phyloP scores from a whole-genome alignment of 106 monocot species.

The Hemerocallis citrina region DNA sequence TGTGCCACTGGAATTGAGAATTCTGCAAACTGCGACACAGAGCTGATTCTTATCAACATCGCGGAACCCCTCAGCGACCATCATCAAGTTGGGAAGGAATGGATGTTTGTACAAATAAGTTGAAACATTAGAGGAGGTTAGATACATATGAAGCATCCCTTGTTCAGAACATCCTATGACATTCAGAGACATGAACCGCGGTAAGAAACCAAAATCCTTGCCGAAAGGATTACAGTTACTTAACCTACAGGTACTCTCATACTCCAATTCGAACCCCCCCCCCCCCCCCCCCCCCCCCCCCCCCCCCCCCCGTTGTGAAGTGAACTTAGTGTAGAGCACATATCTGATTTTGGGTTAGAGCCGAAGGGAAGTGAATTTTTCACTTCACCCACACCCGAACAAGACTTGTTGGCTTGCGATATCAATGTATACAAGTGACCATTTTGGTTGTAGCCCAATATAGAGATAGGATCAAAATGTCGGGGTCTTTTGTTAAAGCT shows the following conservation, averaged over 20 bases:
- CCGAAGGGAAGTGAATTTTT: background rate
- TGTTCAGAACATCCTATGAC: slow-evolving; percentile 37
- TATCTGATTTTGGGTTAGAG: background rate
- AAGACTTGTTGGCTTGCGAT: slow-evolving; percentile 20
- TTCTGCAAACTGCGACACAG: slow-evolving; percentile 22
- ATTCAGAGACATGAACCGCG: slow-evolving; percentile 23
- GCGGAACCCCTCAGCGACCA: slow-evolving; percentile 54
- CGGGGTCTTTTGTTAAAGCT: slow-evolving; percentile 18
- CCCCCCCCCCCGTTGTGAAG: background rate
- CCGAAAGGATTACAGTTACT: slow-evolving; percentile 27
- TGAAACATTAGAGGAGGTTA: slow-evolving; percentile 30
- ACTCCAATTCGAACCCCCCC: slow-evolving; percentile 34
- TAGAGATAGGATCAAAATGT: slow-evolving; percentile 26
- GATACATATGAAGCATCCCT: slow-evolving; percentile 35
- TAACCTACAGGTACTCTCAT: slow-evolving; percentile 18
- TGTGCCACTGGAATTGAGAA: slow-evolving; percentile 7
- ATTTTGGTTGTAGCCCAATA: slow-evolving; percentile 36
- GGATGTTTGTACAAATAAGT: background rate
- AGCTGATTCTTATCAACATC: slow-evolving; percentile 26
- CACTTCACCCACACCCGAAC: background rate
- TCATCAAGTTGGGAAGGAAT: slow-evolving; percentile 17
- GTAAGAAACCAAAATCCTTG: slow-evolving; percentile 13
- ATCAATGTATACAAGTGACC: slow-evolving; percentile 42
- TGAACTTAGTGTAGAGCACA: background rate
- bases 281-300: no score